Evolutionary conservation across 2,329 filamentous ascomycete species (phyloP).

Genomic region (Ceratocystiopsis sp.): DNA sequence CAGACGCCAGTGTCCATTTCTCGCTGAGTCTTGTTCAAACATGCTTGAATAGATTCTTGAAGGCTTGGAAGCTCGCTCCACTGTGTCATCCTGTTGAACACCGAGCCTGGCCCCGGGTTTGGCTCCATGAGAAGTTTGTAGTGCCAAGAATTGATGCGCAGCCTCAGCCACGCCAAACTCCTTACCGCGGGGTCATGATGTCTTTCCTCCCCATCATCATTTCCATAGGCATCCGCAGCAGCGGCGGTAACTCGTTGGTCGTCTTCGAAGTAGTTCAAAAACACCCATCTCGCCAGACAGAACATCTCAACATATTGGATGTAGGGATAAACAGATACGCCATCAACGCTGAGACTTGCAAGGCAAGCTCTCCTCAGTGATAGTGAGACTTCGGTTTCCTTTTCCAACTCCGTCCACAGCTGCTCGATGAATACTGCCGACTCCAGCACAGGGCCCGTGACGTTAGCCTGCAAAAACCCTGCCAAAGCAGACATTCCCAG

Average conservation of each 20-base stretch:
- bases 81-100: slow-evolving; percentile 37
- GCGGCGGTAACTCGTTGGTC: not conserved
- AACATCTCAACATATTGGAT: slow-evolving; percentile 76
- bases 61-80: slow-evolving; percentile 44
- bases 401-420: slow-evolving; percentile 15
- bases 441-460: slow-evolving; percentile 68
- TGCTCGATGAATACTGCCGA: slow-evolving; percentile 14
- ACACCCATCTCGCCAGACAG: slow-evolving; percentile 41
- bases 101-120: slow-evolving; percentile 33
- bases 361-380: slow-evolving; percentile 43
- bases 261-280: not conserved
- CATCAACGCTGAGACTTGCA: slow-evolving; percentile 58
- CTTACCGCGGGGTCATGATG: slow-evolving; percentile 6
- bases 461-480: slow-evolving; percentile 70
- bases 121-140: slow-evolving; percentile 44
- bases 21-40: slow-evolving; percentile 24
- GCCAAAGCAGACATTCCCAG: slow-evolving; percentile 56
- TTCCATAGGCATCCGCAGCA: slow-evolving; percentile 5
- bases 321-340: slow-evolving; percentile 69
- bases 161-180: slow-evolving; percentile 40
- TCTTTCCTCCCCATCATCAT: too few species aligned
- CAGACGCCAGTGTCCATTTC: slow-evolving; percentile 19
- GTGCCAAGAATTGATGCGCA: slow-evolving; percentile 58
- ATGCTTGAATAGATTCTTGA: slow-evolving; percentile 29
- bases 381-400: slow-evolving; percentile 12